phyloP scores from a whole-genome alignment of 2,329 filamentous ascomycete species.

The Calonectria pauciramosa region DNA sequence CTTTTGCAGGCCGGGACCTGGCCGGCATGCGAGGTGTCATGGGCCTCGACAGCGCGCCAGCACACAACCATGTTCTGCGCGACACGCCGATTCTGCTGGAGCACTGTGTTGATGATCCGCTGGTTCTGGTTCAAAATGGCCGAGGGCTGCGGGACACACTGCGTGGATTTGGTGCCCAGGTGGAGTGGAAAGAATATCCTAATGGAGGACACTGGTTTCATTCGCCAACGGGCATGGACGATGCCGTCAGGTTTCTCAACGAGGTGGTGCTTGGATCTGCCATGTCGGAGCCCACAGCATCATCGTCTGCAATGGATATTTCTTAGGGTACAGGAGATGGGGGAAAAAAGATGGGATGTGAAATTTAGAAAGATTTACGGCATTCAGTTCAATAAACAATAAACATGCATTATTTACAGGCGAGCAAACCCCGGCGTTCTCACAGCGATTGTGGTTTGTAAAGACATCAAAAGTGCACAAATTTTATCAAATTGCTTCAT shows the following conservation, averaged over 20 bases:
- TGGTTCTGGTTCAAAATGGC: slow-evolving; percentile 56
- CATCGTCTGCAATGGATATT: neutral
- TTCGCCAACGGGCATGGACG: slow-evolving; percentile 58
- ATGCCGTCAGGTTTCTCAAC: slow-evolving; percentile 53
- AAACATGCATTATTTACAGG: neutral
- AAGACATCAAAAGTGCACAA: neutral
- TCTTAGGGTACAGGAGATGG: neutral
- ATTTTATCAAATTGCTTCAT: neutral
- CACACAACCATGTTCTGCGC: slow-evolving; percentile 47
- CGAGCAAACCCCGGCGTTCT: neutral
- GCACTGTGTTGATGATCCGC: slow-evolving; percentile 59
- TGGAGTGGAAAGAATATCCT: slow-evolving; percentile 58
- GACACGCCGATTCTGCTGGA: slow-evolving; percentile 60
- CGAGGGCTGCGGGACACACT: slow-evolving; percentile 52
- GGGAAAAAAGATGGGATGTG: neutral
- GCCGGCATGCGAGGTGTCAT: slow-evolving; percentile 50
- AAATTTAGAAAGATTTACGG: neutral
- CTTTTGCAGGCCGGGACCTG: slow-evolving; percentile 49
- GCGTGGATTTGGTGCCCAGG: slow-evolving; percentile 52
- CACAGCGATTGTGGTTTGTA: rapidly evolving
- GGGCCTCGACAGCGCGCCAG: slow-evolving; percentile 41
- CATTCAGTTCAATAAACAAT: neutral
- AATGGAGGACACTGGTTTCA: slow-evolving; percentile 62
- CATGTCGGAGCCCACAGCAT: neutral
- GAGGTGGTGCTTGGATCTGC: neutral